Evolutionary conservation across 495 filamentous ascomycete species (phyloP), one percentile per base, ranked within the genome.

Genomic region (Podospora tetraspora): DNA sequence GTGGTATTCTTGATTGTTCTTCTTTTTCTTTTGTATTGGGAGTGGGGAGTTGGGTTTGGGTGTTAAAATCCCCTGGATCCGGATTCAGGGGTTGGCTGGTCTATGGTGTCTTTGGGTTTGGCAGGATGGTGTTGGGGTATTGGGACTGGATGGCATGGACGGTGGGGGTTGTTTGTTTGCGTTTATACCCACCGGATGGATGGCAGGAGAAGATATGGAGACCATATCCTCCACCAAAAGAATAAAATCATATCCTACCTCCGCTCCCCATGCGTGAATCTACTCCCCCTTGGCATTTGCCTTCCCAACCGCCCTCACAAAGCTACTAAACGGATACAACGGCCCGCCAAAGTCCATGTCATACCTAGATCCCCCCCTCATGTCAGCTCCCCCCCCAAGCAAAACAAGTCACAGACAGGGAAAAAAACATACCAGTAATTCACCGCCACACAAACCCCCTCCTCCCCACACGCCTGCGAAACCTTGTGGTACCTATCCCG

Each of bases 341-440:
- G 83, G 81, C 12, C 88, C 86, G 43, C 78, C 80, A 67, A 86
- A 90, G 61, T 90, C 86, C 86, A 90, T 89, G 73, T 91, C 89
- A 71, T 90, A 89, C 88, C 88, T 89, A 70, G 13, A 52, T 61
- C 34, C 11, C 23, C 59, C 52, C 66, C 59, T 16, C 34, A 43
- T 30, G 61, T 62, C 6, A 37, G 37, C 10, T 16, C 0, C 4
- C 12, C 3, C 7, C 59, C 0, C 58, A 30, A 2, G n/a, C 16
- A 34, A 30, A 56, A 29, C 2, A 57, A 32, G 9, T 12, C 21
- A 32, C 4, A 13, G 8, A 19, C 32, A n/a, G 19, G 16, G 25
- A 21, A 43, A 13, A 67, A 81, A 21, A 58, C 24, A 75, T 82
- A 92, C 91, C 90, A 93, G 73, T 93, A 93, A 76, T 94, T 94